phyloP scores from a whole-genome alignment of 352 stramenopile species.

The Phytophthora hybrid region DNA sequence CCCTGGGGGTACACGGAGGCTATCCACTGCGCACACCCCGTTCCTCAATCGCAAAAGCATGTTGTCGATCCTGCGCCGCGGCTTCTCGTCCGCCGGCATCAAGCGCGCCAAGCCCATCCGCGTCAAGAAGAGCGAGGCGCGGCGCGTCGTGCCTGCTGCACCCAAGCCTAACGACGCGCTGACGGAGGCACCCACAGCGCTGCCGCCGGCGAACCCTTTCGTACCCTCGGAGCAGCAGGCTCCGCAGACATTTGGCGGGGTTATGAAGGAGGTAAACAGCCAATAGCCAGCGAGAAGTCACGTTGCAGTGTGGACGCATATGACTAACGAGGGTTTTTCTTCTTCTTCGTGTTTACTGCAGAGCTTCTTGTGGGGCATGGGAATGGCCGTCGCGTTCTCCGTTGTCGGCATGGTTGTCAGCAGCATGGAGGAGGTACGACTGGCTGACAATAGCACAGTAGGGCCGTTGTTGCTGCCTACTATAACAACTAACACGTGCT shows the following conservation, averaged over 20 bases:
- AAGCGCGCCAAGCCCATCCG: slow-evolving; percentile 73
- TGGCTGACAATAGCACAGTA: background rate
- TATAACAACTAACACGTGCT: background rate
- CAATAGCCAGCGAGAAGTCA: no score
- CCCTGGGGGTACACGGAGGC: background rate
- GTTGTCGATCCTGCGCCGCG: slow-evolving; percentile 17
- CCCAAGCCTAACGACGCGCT: slow-evolving; percentile 60
- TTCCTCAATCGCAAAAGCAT: background rate
- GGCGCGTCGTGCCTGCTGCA: slow-evolving; percentile 55
- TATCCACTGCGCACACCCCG: background rate
- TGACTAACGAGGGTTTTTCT: background rate
- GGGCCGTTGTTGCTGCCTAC: background rate
- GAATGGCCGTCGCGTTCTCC: slow-evolving; percentile 81
- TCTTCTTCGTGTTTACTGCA: slow-evolving; percentile 22
- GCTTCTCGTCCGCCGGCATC: slow-evolving; percentile 50
- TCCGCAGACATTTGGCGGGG: slow-evolving; percentile 65
- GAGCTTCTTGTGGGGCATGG: slow-evolving; percentile 84
- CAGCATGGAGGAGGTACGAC: slow-evolving; percentile 68
- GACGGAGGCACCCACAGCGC: slow-evolving; percentile 32
- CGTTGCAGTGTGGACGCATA: background rate
- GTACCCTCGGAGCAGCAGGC: slow-evolving; percentile 50
- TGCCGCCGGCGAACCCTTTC: slow-evolving; percentile 40
- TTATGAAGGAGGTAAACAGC: slow-evolving; percentile 67
- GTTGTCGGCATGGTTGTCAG: slow-evolving; percentile 75
- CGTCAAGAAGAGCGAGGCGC: slow-evolving; percentile 76